phyloP scores from a whole-genome alignment of 352 stramenopile species.

The Globisporangium recalcitrans region DNA sequence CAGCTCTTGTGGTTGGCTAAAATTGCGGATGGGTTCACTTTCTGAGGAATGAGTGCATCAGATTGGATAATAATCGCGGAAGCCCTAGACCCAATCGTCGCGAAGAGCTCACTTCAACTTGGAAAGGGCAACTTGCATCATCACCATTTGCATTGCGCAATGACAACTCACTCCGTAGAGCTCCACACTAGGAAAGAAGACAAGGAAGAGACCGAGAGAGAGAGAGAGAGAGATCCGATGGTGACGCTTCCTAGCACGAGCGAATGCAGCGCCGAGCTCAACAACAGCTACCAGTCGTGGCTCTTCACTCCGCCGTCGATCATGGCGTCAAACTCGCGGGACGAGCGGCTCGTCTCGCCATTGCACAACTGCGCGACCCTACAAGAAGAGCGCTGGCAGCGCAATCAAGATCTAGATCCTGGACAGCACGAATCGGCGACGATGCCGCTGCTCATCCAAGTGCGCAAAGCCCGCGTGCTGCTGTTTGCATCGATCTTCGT shows the following conservation, averaged over 20 bases:
- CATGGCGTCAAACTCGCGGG: background rate
- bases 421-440: constrained; percentile 5
- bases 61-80: background rate
- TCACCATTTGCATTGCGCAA: background rate
- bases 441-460: constrained; percentile 24
- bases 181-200: background rate
- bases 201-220: background rate
- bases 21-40: background rate
- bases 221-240: background rate
- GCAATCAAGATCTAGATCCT: background rate
- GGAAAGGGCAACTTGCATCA: constrained; percentile 6
- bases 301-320: constrained; percentile 10
- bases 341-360: constrained; percentile 18
- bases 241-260: background rate
- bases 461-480: constrained; percentile 22
- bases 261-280: constrained; percentile 5
- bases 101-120: constrained; percentile 14
- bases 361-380: constrained; percentile 25
- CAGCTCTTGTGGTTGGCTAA: background rate
- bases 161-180: too few species aligned
- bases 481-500: constrained; percentile 21
- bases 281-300: constrained; percentile 11
- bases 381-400: background rate
- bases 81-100: background rate
- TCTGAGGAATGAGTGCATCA: background rate